A percentile compares a stretch with the other conserved stretches of the same genome.
These are phyloP conservation scores for Zoysia pacifica DNA, from an alignment of 176 grass and related monocot species.

Conservation along the genomic window DNA sequence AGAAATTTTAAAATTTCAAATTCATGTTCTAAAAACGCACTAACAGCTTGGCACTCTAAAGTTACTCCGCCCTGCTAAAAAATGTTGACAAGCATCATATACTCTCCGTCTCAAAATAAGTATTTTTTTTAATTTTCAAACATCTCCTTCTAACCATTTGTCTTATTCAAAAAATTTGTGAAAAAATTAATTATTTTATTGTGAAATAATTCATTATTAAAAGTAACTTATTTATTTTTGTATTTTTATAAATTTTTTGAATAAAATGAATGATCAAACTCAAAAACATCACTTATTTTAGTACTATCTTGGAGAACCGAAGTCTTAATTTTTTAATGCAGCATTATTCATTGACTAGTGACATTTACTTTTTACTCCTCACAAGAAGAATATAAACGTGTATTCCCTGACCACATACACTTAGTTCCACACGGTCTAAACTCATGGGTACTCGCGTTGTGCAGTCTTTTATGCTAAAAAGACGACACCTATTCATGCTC, in stretches of 20 bases:
- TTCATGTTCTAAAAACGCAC: background rate
- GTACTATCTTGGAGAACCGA: too few relatives aligned
- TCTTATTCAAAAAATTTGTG: too few relatives aligned
- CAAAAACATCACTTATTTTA: too few relatives aligned
- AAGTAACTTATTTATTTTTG: too few relatives aligned
- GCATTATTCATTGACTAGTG: background rate
- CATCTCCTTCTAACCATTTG: too few relatives aligned
- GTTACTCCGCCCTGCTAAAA: background rate
- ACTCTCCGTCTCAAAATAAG: too few relatives aligned
- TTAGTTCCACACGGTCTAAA: background rate
- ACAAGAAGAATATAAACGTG: background rate
- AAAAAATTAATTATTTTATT: too few relatives aligned
- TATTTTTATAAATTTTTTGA: too few relatives aligned
- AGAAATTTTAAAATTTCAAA: background rate
- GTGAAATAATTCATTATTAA: too few relatives aligned
- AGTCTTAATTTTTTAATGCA: background rate
- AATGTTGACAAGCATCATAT: background rate
- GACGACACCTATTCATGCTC: background rate
- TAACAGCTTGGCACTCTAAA: background rate
- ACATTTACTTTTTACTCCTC: background rate
- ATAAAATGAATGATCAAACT: too few relatives aligned
- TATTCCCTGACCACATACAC: background rate
- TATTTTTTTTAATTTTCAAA: too few relatives aligned
- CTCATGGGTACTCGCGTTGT: background rate
- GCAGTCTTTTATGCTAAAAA: background rate